Evolutionary conservation across 2,329 filamentous ascomycete genomes (phyloP).

Genomic region (Dothistroma pini): DNA sequence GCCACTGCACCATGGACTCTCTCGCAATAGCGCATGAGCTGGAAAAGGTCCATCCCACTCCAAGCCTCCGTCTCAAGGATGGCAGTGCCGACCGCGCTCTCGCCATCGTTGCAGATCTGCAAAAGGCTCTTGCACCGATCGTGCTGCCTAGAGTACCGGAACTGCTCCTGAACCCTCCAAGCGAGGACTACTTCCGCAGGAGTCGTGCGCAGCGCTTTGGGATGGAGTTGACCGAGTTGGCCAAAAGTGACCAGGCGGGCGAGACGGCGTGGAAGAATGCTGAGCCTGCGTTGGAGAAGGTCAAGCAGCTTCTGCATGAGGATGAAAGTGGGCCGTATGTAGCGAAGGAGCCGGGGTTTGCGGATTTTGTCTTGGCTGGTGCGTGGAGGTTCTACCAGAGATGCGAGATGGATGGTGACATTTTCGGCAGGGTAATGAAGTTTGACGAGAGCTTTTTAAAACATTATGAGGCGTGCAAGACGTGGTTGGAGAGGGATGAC

Average conservation of each 20-base stretch:
- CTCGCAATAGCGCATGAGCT: slow-evolving; percentile 56
- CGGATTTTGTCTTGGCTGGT: slow-evolving; percentile 52
- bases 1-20: slow-evolving; percentile 62
- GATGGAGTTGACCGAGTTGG: slow-evolving; percentile 52
- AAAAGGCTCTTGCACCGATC: slow-evolving; percentile 41
- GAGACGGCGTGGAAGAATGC: slow-evolving; percentile 47
- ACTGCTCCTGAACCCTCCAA: slow-evolving; percentile 50
- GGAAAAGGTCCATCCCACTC: slow-evolving; percentile 57
- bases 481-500: slow-evolving; percentile 39
- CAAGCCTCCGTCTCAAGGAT: slow-evolving; percentile 53
- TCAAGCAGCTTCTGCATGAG: slow-evolving; percentile 34
- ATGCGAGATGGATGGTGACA: slow-evolving; percentile 25
- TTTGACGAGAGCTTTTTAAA: slow-evolving; percentile 37
- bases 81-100: slow-evolving; percentile 37
- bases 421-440: slow-evolving; percentile 39
- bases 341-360: slow-evolving; percentile 53
- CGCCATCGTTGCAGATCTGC: slow-evolving; percentile 41
- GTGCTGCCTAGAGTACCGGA: slow-evolving; percentile 50
- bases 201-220: slow-evolving; percentile 52
- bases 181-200: slow-evolving; percentile 53
- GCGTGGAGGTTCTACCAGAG: slow-evolving; percentile 40
- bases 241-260: slow-evolving; percentile 39
- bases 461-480: slow-evolving; percentile 37
- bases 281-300: slow-evolving; percentile 44
- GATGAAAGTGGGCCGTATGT: slow-evolving; percentile 59